phyloP scores from a whole-genome alignment of 768 basidiomycete genomes.

The Tubosaeta sp. region DNA sequence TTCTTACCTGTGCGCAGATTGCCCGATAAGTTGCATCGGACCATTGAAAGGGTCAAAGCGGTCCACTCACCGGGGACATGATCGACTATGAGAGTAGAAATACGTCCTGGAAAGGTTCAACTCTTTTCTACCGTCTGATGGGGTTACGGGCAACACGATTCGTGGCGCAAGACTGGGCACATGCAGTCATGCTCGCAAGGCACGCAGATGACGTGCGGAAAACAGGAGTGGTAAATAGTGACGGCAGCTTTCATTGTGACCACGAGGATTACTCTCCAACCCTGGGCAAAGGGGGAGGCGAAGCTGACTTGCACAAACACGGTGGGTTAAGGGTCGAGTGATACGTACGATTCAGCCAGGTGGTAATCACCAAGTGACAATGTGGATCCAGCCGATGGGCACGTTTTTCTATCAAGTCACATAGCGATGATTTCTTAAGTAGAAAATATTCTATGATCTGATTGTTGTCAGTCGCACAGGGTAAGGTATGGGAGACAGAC shows the following conservation, averaged over 20 bases:
- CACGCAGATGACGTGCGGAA: constrained; percentile 10
- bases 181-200: constrained; percentile 13
- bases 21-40: constrained; percentile 2
- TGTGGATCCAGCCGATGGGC: constrained; percentile 1
- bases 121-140: constrained; percentile 26
- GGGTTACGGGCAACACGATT: constrained; percentile 31
- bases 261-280: constrained; percentile 8
- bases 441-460: neutral
- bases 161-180: constrained; percentile 10
- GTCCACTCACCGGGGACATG: constrained; percentile 30
- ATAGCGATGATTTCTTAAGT: neutral
- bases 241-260: constrained; percentile 3
- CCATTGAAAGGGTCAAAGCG: neutral
- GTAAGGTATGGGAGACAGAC: constrained; percentile 5
- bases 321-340: constrained; percentile 28
- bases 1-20: constrained; percentile 23
- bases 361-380: constrained; percentile 5
- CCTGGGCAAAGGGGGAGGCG: constrained; percentile 30
- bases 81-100: constrained; percentile 9
- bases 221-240: constrained; percentile 3
- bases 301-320: constrained; percentile 9
- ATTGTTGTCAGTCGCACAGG: constrained; percentile 3
- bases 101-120: neutral
- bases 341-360: constrained; percentile 10
- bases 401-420: neutral